Percentiles rank a stretch among this genome's conserved stretches.
Conservation (phyloP, 768 basidiomycete species). For the Lentinula boryana region DNA sequence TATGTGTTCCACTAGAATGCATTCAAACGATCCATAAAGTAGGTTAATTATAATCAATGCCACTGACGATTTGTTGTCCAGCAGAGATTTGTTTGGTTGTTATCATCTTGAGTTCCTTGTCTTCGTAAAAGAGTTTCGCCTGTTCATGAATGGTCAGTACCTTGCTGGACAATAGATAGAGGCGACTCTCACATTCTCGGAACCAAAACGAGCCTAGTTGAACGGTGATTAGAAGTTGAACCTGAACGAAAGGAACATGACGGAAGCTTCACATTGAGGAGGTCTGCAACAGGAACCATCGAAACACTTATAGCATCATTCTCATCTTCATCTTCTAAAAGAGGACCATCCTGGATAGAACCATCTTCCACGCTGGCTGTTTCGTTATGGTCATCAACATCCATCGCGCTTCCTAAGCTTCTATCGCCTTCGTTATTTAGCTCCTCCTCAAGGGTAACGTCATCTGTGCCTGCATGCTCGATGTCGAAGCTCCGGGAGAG, state of each 20-base stretch:
- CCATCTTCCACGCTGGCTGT: slow-evolving; percentile 7
- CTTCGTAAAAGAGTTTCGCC: slow-evolving; percentile 85
- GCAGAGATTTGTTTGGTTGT: slow-evolving; percentile 65
- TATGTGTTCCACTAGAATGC: slow-evolving; percentile 85
- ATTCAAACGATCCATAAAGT: background rate
- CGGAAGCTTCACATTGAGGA: slow-evolving; percentile 53
- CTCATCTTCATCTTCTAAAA: slow-evolving; percentile 29
- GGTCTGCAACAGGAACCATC: slow-evolving; percentile 96
- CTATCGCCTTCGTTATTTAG: slow-evolving; percentile 20
- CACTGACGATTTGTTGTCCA: slow-evolving; percentile 84
- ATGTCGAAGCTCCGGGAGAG: slow-evolving; percentile 91
- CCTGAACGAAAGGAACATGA: background rate
- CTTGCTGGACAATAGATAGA: background rate
- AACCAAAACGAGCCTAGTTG: slow-evolving; percentile 58
- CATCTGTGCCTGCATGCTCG: slow-evolving; percentile 38
- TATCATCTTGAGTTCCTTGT: slow-evolving; percentile 68
- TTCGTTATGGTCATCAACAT: slow-evolving; percentile 25
- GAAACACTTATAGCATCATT: slow-evolving; percentile 61
- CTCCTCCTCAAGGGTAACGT: slow-evolving; percentile 25
- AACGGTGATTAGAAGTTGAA: background rate
- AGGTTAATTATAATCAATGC: background rate
- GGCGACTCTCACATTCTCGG: slow-evolving; percentile 65
- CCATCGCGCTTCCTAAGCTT: slow-evolving; percentile 34
- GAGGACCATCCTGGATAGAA: slow-evolving; percentile 11
- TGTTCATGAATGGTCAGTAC: slow-evolving; percentile 22